Percentiles rank a stretch among this genome's conserved stretches.
These are phyloP conservation scores for Picea mariana DNA, from an alignment of 83 land plant species.

Conservation along the genomic window DNA sequence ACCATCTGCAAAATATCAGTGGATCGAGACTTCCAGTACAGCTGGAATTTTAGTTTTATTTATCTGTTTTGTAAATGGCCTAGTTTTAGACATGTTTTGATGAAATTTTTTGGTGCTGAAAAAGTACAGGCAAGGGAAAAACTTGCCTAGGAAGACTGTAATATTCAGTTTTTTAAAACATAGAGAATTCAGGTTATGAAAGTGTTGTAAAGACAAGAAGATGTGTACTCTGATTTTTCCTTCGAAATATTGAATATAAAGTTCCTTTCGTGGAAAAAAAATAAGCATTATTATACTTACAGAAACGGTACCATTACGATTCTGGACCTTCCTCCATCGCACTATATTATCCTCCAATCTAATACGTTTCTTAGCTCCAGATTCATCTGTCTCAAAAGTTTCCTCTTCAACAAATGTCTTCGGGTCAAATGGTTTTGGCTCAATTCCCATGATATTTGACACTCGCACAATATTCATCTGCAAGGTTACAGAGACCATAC, in stretches of 20 bases:
- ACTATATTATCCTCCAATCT: constrained; percentile 94
- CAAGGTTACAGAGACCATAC: constrained; percentile 14
- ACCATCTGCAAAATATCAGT: too few species aligned
- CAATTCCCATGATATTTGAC: constrained; percentile 97
- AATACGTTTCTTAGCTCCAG: constrained; percentile 83
- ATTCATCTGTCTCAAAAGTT: constrained; percentile 85
- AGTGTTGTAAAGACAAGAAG: neutral
- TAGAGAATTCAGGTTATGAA: too few species aligned
- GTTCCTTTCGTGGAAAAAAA: neutral
- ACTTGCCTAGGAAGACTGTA: too few species aligned
- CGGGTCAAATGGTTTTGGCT: constrained; percentile 94
- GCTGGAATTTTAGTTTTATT: too few species aligned
- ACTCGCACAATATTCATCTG: constrained; percentile 95
- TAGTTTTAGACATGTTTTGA: too few species aligned
- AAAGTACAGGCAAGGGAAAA: too few species aligned
- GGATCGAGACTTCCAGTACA: too few species aligned
- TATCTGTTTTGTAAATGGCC: too few species aligned
- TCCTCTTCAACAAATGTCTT: constrained; percentile 96
- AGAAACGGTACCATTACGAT: constrained; percentile 63
- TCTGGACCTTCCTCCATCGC: constrained; percentile 86
- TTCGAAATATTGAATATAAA: neutral
- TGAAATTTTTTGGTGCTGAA: too few species aligned
- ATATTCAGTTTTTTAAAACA: too few species aligned
- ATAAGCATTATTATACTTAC: constrained; percentile 46
- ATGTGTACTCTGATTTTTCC: neutral